Percentiles rank a stretch among this genome's conserved stretches.
phyloP scores from a whole-genome alignment of 148 eudicot species.

The Oxyria digyna region DNA sequence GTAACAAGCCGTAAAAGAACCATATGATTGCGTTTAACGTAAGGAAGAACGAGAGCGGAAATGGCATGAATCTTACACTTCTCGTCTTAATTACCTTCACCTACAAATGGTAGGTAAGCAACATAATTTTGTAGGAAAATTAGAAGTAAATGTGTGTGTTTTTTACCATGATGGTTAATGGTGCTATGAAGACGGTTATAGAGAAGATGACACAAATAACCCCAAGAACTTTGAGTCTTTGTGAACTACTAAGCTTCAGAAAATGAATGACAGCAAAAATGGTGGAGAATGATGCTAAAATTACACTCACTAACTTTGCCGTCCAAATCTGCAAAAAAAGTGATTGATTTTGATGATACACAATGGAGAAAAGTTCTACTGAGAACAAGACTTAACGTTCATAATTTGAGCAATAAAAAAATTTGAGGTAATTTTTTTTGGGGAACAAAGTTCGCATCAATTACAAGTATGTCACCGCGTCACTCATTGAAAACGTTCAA shows the following conservation, averaged over 20 bases:
- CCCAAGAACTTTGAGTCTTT: slow-evolving; percentile 30
- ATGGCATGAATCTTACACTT: slow-evolving; percentile 57
- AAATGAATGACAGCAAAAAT: slow-evolving; percentile 28
- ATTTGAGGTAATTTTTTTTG: too few relatives aligned
- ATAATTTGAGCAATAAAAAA: too few relatives aligned
- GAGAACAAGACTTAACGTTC: too few relatives aligned
- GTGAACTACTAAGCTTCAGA: slow-evolving; percentile 18
- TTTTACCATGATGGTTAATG: slow-evolving; percentile 48
- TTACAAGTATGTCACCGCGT: too few relatives aligned
- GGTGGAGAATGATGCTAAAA: slow-evolving; percentile 17
- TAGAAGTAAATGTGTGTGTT: not conserved
- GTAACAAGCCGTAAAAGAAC: slow-evolving; percentile 62
- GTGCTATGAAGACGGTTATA: slow-evolving; percentile 47
- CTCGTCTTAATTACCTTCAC: slow-evolving; percentile 38
- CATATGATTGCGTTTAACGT: slow-evolving; percentile 42
- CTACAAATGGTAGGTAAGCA: slow-evolving; percentile 13
- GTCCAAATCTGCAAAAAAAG: slow-evolving; percentile 36
- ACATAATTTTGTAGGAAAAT: too few relatives aligned
- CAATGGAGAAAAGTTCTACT: too few relatives aligned
- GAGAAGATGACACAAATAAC: slow-evolving; percentile 44
- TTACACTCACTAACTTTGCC: slow-evolving; percentile 6
- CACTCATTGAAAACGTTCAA: too few relatives aligned
- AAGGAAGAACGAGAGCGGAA: slow-evolving; percentile 37
- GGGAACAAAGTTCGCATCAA: too few relatives aligned
- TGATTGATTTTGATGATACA: too few relatives aligned